phyloP scores from a whole-genome alignment of 768 basidiomycete species.

The Agrocybe pediades region DNA sequence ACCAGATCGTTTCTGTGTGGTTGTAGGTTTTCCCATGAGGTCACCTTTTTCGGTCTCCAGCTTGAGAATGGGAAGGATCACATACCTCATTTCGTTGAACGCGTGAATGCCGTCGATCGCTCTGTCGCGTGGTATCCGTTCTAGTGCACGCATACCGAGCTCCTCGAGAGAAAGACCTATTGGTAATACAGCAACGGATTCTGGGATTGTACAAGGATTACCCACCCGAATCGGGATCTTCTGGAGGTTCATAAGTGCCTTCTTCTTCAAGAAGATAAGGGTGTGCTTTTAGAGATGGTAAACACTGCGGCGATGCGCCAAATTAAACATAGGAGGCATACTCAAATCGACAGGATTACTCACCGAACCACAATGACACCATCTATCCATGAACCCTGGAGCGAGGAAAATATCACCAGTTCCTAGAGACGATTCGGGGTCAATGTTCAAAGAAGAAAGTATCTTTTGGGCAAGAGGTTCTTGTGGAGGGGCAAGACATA shows the following conservation, averaged over 20 bases:
- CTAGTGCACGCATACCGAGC: slow-evolving; percentile 78
- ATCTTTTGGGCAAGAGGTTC: slow-evolving; percentile 49
- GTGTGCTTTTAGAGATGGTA: slow-evolving; percentile 50
- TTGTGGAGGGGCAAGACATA: slow-evolving; percentile 59
- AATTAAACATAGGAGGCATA: slow-evolving; percentile 3
- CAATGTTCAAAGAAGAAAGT: slow-evolving; percentile 28
- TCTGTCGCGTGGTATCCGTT: slow-evolving; percentile 72
- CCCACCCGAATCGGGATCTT: slow-evolving; percentile 81
- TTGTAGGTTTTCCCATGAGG: slow-evolving; percentile 7
- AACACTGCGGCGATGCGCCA: slow-evolving; percentile 53
- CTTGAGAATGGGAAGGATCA: slow-evolving; percentile 10
- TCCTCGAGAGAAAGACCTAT: slow-evolving; percentile 80
- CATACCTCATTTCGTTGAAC: slow-evolving; percentile 82
- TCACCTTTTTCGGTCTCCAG: background rate
- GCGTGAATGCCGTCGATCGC: slow-evolving; percentile 85
- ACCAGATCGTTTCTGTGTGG: slow-evolving; percentile 75
- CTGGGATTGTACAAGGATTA: slow-evolving; percentile 1
- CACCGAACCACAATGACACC: slow-evolving; percentile 75
- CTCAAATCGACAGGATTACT: slow-evolving; percentile 11
- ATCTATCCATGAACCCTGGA: slow-evolving; percentile 72
- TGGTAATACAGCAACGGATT: background rate
- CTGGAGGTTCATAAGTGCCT: slow-evolving; percentile 82
- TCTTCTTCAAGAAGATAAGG: slow-evolving; percentile 75
- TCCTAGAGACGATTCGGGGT: slow-evolving; percentile 39
- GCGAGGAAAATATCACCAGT: slow-evolving; percentile 77